Base-by-base conservation (phyloP, 352 stramenopile species). In the Phytopythium helicoides region DNA sequence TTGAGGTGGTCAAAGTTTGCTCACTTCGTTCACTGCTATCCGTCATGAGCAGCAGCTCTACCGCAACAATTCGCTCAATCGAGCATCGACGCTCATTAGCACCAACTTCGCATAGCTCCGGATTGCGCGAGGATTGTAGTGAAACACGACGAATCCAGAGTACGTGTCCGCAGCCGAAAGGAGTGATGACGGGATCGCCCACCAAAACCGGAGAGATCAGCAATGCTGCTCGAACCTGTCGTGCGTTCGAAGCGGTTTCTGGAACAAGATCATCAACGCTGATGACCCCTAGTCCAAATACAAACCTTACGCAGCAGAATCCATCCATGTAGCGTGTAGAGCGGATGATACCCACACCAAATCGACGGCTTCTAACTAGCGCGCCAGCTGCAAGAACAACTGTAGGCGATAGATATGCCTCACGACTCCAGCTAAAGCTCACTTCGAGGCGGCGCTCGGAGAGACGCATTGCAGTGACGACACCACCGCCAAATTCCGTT, bases 291-390 rank as follows among this genome's bases (percentile, higher is more conserved):
- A 78, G 74, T 3, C 80, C 83, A 53, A 90, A 93, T 0, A 55
- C 33, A 52, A 91, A 87, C 2, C 80, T 69, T n/a, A 91, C 64
- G 15, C 68, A 57, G 38, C 81, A 88, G 28, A 86, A 71, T 0
- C 80, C 82, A 19, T 54, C 53, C 36, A 73, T 71, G 39, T 87
- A 93, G 34, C 62, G 68, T 8, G 83, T 89, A 14, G 77, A 52
- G 10, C 74, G 81, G 31, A 93, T 58, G 49, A 91, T 76, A 0
- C 80, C 83, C 18, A 87, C 62, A 21, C 80, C 83, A 55, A 84
- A 78, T 7, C 18, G 51, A 8, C 62, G 62, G 34, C 74, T 86
- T 2, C 66, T 62, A 15, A 93, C 80, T 23, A 87, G 40, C 31
- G 58, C 65, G 6, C 83, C 78, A 19, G 60, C 51, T 3, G 58